Conservation (phyloP, 163 green algal species). For the Scenedesmus sp. region DNA sequence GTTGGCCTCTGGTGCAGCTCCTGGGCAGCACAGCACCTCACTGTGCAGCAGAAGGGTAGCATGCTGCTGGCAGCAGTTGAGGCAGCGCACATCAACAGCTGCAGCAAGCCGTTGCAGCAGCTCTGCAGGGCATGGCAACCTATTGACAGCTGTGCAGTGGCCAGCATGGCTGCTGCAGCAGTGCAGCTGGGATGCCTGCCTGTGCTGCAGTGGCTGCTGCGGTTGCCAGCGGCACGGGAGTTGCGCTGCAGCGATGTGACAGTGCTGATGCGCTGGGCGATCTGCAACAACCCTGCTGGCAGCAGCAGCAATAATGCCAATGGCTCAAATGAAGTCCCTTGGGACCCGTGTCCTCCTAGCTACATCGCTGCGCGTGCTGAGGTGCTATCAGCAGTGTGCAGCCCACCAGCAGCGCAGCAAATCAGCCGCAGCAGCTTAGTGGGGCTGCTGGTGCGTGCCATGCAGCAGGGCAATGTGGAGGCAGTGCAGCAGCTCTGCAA, state of each 20-base stretch:
- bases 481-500: background rate
- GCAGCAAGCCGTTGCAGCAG: background rate
- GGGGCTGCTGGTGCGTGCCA: background rate
- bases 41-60: background rate
- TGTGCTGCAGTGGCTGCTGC: background rate
- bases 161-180: background rate
- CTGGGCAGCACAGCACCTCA: background rate
- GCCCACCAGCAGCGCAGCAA: background rate
- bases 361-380: background rate
- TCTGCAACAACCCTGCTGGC: background rate
- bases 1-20: background rate
- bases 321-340: background rate
- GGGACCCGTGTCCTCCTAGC: background rate
- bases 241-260: background rate
- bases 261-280: background rate
- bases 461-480: constrained; percentile 9
- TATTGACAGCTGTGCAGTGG: background rate
- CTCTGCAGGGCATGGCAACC: background rate
- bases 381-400: background rate
- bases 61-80: background rate
- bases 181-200: background rate
- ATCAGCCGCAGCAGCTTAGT: background rate
- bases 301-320: background rate
- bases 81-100: background rate
- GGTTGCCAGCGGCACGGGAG: background rate